phyloP scores from a whole-genome alignment of 352 stramenopile genomes.

The Thalassiosira hispida region DNA sequence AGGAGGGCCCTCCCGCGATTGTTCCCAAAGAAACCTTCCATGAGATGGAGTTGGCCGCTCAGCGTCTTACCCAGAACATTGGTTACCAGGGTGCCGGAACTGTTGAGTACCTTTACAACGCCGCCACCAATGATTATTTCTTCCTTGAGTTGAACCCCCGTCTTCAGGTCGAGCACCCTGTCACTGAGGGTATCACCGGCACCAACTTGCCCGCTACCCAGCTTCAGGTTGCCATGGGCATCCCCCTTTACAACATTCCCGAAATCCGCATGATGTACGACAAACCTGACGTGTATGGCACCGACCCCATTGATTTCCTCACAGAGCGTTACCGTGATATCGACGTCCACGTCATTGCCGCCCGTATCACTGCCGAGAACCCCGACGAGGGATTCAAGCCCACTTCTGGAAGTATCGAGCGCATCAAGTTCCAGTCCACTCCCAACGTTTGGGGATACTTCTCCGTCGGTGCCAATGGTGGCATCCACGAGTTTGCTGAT shows the following conservation, averaged over 20 bases:
- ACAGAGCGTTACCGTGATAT: conserved; percentile 86
- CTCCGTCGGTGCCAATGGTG: conserved; percentile 97
- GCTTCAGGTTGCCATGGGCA: conserved; percentile 99
- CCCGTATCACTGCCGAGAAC: conserved; percentile 99
- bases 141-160: conserved; percentile 99
- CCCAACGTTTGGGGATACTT: conserved; percentile 99
- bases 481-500: conserved; percentile 99
- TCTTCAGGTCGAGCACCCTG: conserved; percentile 99
- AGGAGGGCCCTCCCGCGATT: conserved; percentile 94
- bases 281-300: conserved; percentile 90
- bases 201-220: conserved; percentile 98
- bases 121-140: conserved; percentile 95
- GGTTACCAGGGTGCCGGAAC: conserved; percentile 98
- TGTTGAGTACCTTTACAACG: conserved; percentile 99
- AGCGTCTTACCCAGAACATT: conserved; percentile 97
- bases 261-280: conserved; percentile 96
- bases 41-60: conserved; percentile 98
- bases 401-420: conserved; percentile 96
- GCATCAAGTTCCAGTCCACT: conserved; percentile 99
- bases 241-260: conserved; percentile 98
- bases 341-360: conserved; percentile 95
- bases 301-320: conserved; percentile 96
- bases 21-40: conserved; percentile 94
- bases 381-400: conserved; percentile 99
- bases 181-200: conserved; percentile 99